Evolutionary conservation across 768 basidiomycete genomes (phyloP), one percentile per base, ranked within the genome.

Genomic region (Dioszegia aurantiaca): DNA sequence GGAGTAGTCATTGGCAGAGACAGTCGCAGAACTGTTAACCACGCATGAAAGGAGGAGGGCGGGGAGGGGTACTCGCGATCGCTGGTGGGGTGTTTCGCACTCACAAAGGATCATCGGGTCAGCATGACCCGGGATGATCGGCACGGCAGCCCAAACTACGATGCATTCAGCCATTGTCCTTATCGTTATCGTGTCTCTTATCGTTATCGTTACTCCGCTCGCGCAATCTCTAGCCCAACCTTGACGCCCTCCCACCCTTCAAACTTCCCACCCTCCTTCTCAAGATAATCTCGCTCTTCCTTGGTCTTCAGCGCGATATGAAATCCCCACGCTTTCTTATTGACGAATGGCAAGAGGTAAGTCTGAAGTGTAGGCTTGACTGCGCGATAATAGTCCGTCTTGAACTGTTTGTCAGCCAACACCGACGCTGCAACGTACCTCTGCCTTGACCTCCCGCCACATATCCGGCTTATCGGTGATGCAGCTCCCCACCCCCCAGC

Each of bases 381-480:
- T 16, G 62, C 65, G 3, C 55, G 69, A 31, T 46, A 43, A 26
- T 58, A 44, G 39, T 67, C 59, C 17, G 58, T 47, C 27, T 61
- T 46, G 44, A 71, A 68, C 67, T 70, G 58, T 33, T 8, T 17
- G 27, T 48, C 30, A 42, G 52, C 49, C 19, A 14, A 3, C 2
- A n/a, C 24, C 37, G 10, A 3, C 17, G 4, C 3, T 6, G 16
- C 28, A 19, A 69, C 72, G 57, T 41, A 72, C 74, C 67, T 74
- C 62, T 17, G 55, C 51, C 48, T 61, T 60, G 42, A 76, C 51
- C 23, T 61, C 65, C 26, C 67, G 41, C 64, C 69, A 73, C 26
- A 69, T 27, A 14, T 55, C 76, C 4, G 80, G 79, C 24, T 71
- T 68, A 55, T 78, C 77, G 17, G 70, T 75, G 53, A 78, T 71